Percentiles rank a stretch among this genome's conserved stretches.
These are phyloP conservation scores for Hirschfeldia incana DNA, from an alignment of 345 rosid genomes.

Conservation along the genomic window DNA sequence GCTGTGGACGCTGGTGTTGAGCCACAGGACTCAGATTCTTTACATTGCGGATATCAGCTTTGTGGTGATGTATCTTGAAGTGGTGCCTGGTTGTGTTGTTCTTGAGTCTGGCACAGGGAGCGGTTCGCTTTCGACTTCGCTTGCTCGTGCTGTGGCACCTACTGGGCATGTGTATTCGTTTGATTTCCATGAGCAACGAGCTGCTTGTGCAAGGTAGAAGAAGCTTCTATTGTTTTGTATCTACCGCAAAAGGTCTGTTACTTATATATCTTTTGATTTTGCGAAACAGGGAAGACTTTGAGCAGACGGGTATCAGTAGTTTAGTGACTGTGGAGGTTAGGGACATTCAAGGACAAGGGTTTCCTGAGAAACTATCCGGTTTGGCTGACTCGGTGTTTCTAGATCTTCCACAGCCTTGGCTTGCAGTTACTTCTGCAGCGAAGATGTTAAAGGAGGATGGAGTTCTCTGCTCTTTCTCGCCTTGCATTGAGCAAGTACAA, in stretches of 20 bases:
- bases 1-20: slow-evolving; percentile 87
- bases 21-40: slow-evolving; percentile 97
- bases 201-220: slow-evolving; percentile 80
- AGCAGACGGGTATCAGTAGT: slow-evolving; percentile 66
- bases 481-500: slow-evolving; percentile 96
- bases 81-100: slow-evolving; percentile 88
- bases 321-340: slow-evolving; percentile 81
- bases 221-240: background rate
- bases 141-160: slow-evolving; percentile 89
- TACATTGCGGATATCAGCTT: slow-evolving; percentile 91
- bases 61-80: slow-evolving; percentile 73
- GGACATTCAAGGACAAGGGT: slow-evolving; percentile 91
- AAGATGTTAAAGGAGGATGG: slow-evolving; percentile 89
- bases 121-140: slow-evolving; percentile 85
- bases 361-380: slow-evolving; percentile 66
- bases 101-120: slow-evolving; percentile 96
- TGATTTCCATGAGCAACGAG: slow-evolving; percentile 95
- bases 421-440: slow-evolving; percentile 70
- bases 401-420: slow-evolving; percentile 91
- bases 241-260: background rate
- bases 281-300: slow-evolving; percentile 72
- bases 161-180: slow-evolving; percentile 88
- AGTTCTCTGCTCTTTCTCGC: slow-evolving; percentile 85
- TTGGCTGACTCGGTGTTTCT: slow-evolving; percentile 73
- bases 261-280: background rate